A percentile compares a stretch with the other conserved stretches of the same genome.
Evolutionary conservation across 352 stramenopile species (phyloP).

Genomic region (Phytophthora cactorum): DNA sequence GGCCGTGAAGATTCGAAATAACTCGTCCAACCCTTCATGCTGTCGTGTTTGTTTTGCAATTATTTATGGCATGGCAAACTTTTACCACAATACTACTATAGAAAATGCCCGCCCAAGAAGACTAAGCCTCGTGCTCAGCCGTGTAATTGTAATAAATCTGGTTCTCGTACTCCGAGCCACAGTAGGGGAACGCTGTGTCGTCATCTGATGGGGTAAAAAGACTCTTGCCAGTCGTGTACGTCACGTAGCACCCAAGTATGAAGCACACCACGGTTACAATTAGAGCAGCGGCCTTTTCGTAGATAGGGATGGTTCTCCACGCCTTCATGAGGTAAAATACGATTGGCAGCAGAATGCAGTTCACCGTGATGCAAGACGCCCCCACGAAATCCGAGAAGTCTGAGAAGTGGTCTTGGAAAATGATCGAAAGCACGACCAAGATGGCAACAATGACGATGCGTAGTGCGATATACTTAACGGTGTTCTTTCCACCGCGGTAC

Average conservation of each 20-base stretch:
- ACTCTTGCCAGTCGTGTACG: slow-evolving; percentile 50
- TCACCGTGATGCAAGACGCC: slow-evolving; percentile 56
- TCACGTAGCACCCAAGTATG: slow-evolving; percentile 53
- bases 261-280: slow-evolving; percentile 50
- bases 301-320: slow-evolving; percentile 46
- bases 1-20: not conserved
- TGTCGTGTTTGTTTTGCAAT: too few species aligned
- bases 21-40: not conserved
- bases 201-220: slow-evolving; percentile 37
- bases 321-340: slow-evolving; percentile 66
- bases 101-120: too few species aligned
- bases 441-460: slow-evolving; percentile 48
- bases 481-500: slow-evolving; percentile 44
- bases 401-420: slow-evolving; percentile 49
- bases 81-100: too few species aligned
- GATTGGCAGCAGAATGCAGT: slow-evolving; percentile 69
- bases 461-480: slow-evolving; percentile 44
- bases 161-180: slow-evolving; percentile 39
- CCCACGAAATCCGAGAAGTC: slow-evolving; percentile 68
- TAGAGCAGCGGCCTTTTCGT: slow-evolving; percentile 43
- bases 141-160: slow-evolving; percentile 45
- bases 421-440: slow-evolving; percentile 34
- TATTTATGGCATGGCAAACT: too few species aligned
- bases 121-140: slow-evolving; percentile 15
- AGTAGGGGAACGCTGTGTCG: slow-evolving; percentile 34